Base-by-base conservation (phyloP, 179 eudicot species). In the Patellifolia procumbens region DNA sequence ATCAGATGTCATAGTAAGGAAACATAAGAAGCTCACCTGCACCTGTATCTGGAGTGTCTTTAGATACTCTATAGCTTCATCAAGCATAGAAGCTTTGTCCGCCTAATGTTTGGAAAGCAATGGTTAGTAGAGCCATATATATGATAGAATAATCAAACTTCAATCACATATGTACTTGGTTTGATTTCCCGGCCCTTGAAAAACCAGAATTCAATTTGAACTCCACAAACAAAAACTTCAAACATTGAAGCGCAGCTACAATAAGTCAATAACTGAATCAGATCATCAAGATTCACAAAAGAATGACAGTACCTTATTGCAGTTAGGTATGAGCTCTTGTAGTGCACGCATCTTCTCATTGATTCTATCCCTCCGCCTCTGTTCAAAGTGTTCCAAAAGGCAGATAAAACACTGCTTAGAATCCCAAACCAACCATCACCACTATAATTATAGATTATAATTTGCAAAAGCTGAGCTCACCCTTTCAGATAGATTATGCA, bases 1-100 rank as follows among this genome's bases (percentile, higher is more conserved):
- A 60, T 43, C 43, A 37, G 32, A 24, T 17, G 34, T 13, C 35
- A 2, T 11, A 39, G 4, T 7, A 15, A 55, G 53, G 9, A 37
- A 20, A 68, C 34, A 32, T 59, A 76, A 51, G 67, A 80, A 63
- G 56, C 75, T 80, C 72, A 90, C 99, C 96, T 95, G 99, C 66
- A 95, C 89, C 84, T 95, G 99, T 75, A 95, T 89, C 77, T 95
- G 98, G 82, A 95, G 99, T 34, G 97, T 93, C 89, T 95, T 95
- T 81, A 95, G 79, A 83, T 95, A 95, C 79, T 95, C 99, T 78
- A 93, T 93, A 74, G 99, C 99, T 84, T 95, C 99, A 74, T 95
- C 99, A 74, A 95, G 97, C 99, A 95, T 93, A 65, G 99, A 96
- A 73, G 98, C 98, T 87, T 96, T 96, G 83, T 96, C 99, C 70